A percentile compares a stretch with the other conserved stretches of the same genome.
phyloP scores from a whole-genome alignment of 1,284 basidiomycete species.

The Tilletiaria anomala region DNA sequence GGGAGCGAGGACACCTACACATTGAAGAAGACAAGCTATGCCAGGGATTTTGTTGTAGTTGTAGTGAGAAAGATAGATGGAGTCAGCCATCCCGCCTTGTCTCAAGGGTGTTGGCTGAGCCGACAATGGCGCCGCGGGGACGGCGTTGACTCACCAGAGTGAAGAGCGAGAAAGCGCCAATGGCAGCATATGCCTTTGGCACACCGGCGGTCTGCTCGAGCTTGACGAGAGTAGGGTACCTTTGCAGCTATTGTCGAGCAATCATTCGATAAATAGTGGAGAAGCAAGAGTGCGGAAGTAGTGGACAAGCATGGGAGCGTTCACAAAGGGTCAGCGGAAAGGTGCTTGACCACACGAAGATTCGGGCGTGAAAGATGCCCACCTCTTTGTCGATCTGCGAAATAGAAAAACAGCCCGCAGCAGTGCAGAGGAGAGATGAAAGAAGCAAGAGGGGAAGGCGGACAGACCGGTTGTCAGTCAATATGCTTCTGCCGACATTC shows the following conservation, averaged over 20 bases:
- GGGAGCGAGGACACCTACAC: conserved; percentile 28
- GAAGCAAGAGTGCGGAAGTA: conserved; percentile 1
- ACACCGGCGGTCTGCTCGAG: conserved; percentile 79
- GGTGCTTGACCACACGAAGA: not conserved
- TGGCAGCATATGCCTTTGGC: conserved; percentile 79
- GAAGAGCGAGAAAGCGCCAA: conserved; percentile 56
- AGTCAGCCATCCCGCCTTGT: no score
- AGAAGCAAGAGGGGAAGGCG: no score
- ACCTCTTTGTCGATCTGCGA: conserved; percentile 77
- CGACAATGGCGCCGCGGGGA: no score
- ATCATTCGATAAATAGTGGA: not conserved
- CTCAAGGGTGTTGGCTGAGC: no score
- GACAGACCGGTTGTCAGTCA: no score
- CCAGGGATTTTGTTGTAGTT: no score
- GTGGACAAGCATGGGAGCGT: not conserved
- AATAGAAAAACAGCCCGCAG: no score
- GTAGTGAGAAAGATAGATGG: no score
- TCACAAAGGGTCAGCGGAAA: conserved; percentile 36
- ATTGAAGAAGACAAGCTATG: conserved; percentile 41
- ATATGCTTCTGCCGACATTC: no score
- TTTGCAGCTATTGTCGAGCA: conserved; percentile 52
- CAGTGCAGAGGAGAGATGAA: no score
- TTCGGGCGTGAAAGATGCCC: conserved; percentile 32
- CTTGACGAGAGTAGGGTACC: conserved; percentile 54
- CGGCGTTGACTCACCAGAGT: no score